Evolutionary conservation across 345 rosid species (phyloP).

Genomic region (Crucihimalaya himalaica): DNA sequence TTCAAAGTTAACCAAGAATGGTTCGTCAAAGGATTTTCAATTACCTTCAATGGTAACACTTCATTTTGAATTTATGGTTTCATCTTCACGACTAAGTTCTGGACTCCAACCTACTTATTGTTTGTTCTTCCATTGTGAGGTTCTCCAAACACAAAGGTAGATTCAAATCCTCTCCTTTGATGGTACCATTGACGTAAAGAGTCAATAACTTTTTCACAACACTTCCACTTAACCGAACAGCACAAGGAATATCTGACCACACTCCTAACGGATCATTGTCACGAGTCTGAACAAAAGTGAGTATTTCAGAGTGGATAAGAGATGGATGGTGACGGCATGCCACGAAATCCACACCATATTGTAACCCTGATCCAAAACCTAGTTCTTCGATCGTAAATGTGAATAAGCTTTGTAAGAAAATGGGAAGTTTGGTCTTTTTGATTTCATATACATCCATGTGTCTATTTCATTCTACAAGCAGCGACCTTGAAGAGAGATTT

Average conservation of each 20-base stretch:
- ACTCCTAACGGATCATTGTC: slow-evolving; percentile 50
- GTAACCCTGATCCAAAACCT: slow-evolving; percentile 75
- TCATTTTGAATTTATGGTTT: no score
- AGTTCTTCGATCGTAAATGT: slow-evolving; percentile 67
- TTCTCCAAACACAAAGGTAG: slow-evolving; percentile 47
- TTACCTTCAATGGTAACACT: no score
- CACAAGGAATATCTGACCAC: slow-evolving; percentile 74
- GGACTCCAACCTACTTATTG: slow-evolving; percentile 71
- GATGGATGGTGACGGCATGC: slow-evolving; percentile 84
- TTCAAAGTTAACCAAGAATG: no score
- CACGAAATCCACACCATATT: slow-evolving; percentile 79
- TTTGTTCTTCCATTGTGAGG: slow-evolving; percentile 56
- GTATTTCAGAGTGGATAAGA: slow-evolving; percentile 81
- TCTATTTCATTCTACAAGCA: slow-evolving; percentile 41
- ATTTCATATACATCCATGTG: slow-evolving; percentile 56
- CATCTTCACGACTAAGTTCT: slow-evolving; percentile 62
- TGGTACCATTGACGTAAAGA: slow-evolving; percentile 47
- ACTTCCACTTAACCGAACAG: slow-evolving; percentile 71
- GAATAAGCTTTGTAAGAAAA: slow-evolving; percentile 67
- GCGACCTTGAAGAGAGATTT: slow-evolving; percentile 43
- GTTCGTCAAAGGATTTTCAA: no score
- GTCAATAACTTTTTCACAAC: slow-evolving; percentile 72
- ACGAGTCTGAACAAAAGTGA: slow-evolving; percentile 54
- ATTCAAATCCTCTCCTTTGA: slow-evolving; percentile 37
- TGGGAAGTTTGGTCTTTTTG: slow-evolving; percentile 56